Conservation (phyloP, 2,329 filamentous ascomycete genomes). For the Colletotrichum camelliae region DNA sequence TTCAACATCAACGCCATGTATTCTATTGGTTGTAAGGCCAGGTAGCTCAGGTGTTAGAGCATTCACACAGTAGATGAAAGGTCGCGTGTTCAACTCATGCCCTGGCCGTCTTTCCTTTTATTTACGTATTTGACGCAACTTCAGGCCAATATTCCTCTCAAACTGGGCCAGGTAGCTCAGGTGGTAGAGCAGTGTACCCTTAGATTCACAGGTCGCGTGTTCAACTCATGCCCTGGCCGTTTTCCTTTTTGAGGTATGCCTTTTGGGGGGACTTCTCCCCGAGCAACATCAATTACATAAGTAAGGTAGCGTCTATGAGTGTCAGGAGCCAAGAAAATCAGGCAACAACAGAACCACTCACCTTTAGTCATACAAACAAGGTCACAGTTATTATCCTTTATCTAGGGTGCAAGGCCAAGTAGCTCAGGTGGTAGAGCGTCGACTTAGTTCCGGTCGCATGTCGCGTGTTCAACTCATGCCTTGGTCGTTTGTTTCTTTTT, state of each 20-base stretch:
- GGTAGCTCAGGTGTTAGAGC: neutral
- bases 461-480: neutral
- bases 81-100: neutral
- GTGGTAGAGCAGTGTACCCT: neutral
- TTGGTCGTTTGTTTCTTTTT: neutral
- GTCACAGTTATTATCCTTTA: neutral
- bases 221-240: neutral
- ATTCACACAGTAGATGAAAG: neutral
- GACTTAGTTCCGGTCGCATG: no score
- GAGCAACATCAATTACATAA: neutral
- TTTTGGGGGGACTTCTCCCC: neutral
- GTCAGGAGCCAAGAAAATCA: neutral
- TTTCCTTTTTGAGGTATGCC: neutral
- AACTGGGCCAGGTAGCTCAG: neutral
- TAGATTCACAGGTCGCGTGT: neutral
- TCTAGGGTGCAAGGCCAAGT: neutral
- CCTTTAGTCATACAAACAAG: neutral
- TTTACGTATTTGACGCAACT: neutral
- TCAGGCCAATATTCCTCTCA: accelerated
- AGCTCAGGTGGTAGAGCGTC: neutral
- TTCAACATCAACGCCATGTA: neutral
- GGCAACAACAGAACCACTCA: neutral
- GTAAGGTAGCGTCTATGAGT: neutral
- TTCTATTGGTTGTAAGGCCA: neutral
- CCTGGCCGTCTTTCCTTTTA: neutral